Evolutionary conservation across 2,329 filamentous ascomycete species (phyloP).

Genomic region (Colletotrichum sp.): DNA sequence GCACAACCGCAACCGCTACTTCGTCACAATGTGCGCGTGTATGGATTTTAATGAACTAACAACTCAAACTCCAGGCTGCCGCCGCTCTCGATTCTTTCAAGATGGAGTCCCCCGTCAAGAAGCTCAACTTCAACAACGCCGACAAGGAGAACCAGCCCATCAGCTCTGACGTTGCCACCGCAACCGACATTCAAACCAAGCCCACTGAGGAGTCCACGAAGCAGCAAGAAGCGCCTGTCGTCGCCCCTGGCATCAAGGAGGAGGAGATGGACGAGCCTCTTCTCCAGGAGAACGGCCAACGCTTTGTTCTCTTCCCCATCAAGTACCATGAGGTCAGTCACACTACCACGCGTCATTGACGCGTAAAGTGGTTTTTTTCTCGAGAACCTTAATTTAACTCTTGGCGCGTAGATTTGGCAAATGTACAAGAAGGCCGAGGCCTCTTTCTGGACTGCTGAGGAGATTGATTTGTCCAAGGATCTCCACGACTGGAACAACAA

Average conservation of each 20-base stretch:
- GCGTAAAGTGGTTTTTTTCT: slow-evolving; percentile 67
- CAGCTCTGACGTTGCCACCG: slow-evolving; percentile 52
- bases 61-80: slow-evolving; percentile 67
- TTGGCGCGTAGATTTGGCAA: slow-evolving; percentile 83
- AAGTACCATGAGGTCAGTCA: slow-evolving; percentile 96
- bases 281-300: slow-evolving; percentile 91
- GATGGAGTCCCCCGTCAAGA: slow-evolving; percentile 93
- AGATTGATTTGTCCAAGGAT: slow-evolving; percentile 99
- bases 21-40: background rate
- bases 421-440: slow-evolving; percentile 99
- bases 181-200: slow-evolving; percentile 66
- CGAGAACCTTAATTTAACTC: slow-evolving; percentile 40
- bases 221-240: slow-evolving; percentile 46
- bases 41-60: slow-evolving; percentile 32
- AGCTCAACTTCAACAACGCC: slow-evolving; percentile 75
- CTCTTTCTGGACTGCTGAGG: slow-evolving; percentile 99
- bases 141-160: slow-evolving; percentile 82
- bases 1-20: background rate
- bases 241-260: slow-evolving; percentile 61
- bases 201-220: slow-evolving; percentile 51
- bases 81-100: slow-evolving; percentile 86
- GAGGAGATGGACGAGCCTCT: slow-evolving; percentile 87
- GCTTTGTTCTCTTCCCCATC: slow-evolving; percentile 98
- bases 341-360: slow-evolving; percentile 52
- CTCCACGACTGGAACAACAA: slow-evolving; percentile 99